Evolutionary conservation across 2,329 filamentous ascomycete species (phyloP).

Genomic region (Fusarium algeriense): DNA sequence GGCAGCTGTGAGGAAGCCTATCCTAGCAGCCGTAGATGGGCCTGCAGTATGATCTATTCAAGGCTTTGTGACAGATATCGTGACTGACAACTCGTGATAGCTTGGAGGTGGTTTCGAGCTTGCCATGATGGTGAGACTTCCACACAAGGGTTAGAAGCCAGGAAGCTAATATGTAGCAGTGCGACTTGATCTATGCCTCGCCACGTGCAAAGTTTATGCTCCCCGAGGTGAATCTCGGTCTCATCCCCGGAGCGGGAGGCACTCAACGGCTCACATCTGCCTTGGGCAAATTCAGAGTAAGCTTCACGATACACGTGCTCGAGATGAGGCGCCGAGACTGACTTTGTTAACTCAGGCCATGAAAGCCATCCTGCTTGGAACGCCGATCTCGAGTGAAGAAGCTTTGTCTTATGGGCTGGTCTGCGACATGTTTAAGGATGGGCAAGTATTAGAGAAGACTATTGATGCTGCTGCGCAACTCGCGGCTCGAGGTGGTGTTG

Average conservation of each 20-base stretch:
- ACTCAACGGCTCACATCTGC: constrained; percentile 53
- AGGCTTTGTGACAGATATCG: accelerated
- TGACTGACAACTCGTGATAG: constrained; percentile 37
- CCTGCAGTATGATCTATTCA: neutral
- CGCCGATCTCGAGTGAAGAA: constrained; percentile 44
- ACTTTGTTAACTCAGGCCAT: constrained; percentile 42
- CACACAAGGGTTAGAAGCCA: neutral
- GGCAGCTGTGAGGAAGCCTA: constrained; percentile 53
- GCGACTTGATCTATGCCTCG: constrained; percentile 53
- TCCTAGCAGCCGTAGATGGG: constrained; percentile 58
- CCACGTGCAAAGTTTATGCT: constrained; percentile 51
- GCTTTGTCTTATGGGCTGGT: constrained; percentile 21
- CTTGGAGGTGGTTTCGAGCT: constrained; percentile 61
- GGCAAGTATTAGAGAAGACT: constrained; percentile 42
- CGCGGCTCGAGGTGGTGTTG: constrained; percentile 16
- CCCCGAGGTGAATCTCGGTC: constrained; percentile 53
- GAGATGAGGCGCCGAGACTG: constrained; percentile 16
- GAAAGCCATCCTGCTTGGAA: constrained; percentile 47
- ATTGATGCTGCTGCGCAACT: constrained; percentile 41
- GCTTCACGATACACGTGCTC: constrained; percentile 20
- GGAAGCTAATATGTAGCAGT: constrained; percentile 39
- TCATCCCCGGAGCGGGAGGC: constrained; percentile 55
- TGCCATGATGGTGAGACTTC: constrained; percentile 54
- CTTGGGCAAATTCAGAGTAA: constrained; percentile 53
- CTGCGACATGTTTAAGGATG: constrained; percentile 41